Base-by-base conservation (phyloP, 2,329 filamentous ascomycete genomes). In the Fusarium pininemorale region DNA sequence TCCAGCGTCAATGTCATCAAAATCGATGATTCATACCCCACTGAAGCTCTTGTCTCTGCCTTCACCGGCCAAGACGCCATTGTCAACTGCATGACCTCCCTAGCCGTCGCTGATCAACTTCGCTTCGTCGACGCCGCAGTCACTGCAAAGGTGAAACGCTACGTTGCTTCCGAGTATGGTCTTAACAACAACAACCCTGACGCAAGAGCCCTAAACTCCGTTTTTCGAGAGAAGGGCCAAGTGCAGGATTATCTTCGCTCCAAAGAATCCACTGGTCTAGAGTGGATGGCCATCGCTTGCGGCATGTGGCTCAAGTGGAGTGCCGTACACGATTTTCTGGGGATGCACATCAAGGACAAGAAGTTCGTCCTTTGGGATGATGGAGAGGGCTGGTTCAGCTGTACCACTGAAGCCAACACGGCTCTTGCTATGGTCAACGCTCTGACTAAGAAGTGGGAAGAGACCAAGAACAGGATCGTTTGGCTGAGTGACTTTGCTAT, bases 251-350 rank as follows among this genome's bases (percentile, higher is more conserved):
- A 67, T 7, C 64, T 67, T 3, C 44, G 64, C 24, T 67, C 44
- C 5, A 66, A 67, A 15, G 62, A 59, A 12, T 59, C 64, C 0
- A 59, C 50, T 0, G 62, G 64, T 2, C 39, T 67, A 2, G 62
- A 67, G 15, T 67, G 64, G 64, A 67, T 67, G 64, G 26, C 62
- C 15, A 51, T 67, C 13, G 64, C 50, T 20, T 67, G 64, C 16
- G 64, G 64, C 1, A 67, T 67, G 64, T 67, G 64, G 64, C 20
- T 67, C 9, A 67, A 66, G 14, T 67, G 64, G 64, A 66, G 64
- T 39, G 62, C 64, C 3, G 26, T 39, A 1, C 62, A 67, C 6
- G 44, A 67, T 0, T 67, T 67, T 5, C 16, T 67, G 3, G 64
- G 64, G 6, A 67, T 67, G 64, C 64, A 67, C 3, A 66, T 67